A percentile compares a stretch with the other conserved stretches of the same genome.
Evolutionary conservation across 2,329 filamentous ascomycete species (phyloP).

Genomic region (Clonostachys sp.): DNA sequence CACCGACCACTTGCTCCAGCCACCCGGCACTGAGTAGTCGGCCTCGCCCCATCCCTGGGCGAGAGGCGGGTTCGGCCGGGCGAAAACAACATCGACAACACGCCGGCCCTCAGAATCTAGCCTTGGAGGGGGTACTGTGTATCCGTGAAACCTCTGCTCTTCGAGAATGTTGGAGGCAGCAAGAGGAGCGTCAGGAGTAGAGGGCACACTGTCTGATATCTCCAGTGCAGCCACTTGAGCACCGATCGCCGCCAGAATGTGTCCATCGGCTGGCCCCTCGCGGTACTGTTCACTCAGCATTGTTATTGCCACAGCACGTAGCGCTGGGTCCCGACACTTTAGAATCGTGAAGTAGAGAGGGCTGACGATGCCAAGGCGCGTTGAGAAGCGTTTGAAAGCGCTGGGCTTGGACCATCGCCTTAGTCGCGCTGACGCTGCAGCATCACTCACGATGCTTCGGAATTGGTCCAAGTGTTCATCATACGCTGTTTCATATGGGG

Average conservation of each 20-base stretch:
- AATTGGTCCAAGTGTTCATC: neutral
- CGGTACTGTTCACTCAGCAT: constrained; percentile 1
- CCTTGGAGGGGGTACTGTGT: neutral
- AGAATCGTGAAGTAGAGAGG: constrained; percentile 1
- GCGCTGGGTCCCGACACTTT: constrained; percentile 1
- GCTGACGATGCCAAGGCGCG: neutral
- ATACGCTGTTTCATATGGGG: neutral
- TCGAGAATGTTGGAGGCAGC: too few relatives aligned
- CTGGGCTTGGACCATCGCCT: neutral
- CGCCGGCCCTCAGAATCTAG: neutral
- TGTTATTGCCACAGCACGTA: neutral
- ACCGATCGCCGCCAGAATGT: constrained; percentile 1
- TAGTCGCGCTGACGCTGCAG: neutral
- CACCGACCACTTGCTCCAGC: constrained; percentile 1
- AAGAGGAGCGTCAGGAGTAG: too few relatives aligned
- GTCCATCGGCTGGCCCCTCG: constrained; percentile 2
- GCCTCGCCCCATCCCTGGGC: constrained; percentile 1
- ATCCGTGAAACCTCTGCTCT: neutral
- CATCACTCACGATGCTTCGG: constrained; percentile 2
- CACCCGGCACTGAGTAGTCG: neutral
- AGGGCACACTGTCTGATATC: neutral
- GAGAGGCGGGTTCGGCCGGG: neutral
- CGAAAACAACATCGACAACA: neutral
- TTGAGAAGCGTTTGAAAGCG: constrained; percentile 2
- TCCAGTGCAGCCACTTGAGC: neutral